These are phyloP conservation scores for Kodamaea neixiangensis DNA, from an alignment of 805 yeast genomes.

Conservation along the genomic window DNA sequence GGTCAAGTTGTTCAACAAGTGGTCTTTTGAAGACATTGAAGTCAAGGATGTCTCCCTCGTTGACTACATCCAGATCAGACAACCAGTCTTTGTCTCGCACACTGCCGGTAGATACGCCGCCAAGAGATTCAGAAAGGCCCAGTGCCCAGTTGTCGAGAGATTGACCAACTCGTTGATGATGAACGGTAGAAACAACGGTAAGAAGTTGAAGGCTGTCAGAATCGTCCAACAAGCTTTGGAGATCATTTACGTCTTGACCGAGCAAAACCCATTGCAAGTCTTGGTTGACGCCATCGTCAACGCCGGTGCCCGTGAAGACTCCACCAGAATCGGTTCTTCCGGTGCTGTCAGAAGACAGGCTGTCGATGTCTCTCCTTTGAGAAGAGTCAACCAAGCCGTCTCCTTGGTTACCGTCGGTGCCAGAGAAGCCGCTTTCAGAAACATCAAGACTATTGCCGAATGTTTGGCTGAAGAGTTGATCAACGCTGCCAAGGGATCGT, in stretches of 20 bases:
- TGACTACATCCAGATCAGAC: constrained; percentile 97
- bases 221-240: constrained; percentile 99
- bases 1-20: constrained; percentile 98
- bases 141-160: constrained; percentile 99
- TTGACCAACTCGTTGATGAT: constrained; percentile 99
- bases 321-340: constrained; percentile 99
- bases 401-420: constrained; percentile 98
- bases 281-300: constrained; percentile 98
- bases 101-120: constrained; percentile 99
- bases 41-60: constrained; percentile 97
- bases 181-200: constrained; percentile 99
- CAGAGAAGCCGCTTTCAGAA: constrained; percentile 99
- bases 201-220: constrained; percentile 99
- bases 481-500: constrained; percentile 99
- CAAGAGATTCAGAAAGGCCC: constrained; percentile 99
- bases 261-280: constrained; percentile 99
- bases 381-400: constrained; percentile 99
- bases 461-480: constrained; percentile 99
- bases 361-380: constrained; percentile 99
- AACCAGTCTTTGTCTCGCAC: constrained; percentile 97
- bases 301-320: constrained; percentile 99
- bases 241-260: constrained; percentile 95
- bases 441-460: constrained; percentile 99
- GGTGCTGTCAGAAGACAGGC: constrained; percentile 99
- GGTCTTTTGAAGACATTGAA: constrained; percentile 98